phyloP scores from a whole-genome alignment of 2,329 filamentous ascomycete species.

The Aspergillus fructus region DNA sequence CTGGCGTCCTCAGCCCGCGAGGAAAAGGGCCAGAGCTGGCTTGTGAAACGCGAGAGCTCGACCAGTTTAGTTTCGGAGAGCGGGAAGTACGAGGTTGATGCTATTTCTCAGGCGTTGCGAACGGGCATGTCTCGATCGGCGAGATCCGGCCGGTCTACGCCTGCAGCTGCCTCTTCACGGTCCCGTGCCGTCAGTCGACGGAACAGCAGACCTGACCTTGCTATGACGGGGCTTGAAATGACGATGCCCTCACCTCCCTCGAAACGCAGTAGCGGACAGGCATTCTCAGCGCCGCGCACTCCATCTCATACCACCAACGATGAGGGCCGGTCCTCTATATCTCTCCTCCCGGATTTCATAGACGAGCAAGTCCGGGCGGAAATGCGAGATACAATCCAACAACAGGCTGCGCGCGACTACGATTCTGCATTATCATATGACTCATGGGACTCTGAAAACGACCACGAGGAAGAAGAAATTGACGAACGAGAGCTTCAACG shows the following conservation, averaged over 20 bases:
- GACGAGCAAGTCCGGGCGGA: conserved; percentile 44
- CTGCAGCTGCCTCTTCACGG: conserved; percentile 32
- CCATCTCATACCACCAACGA: neutral
- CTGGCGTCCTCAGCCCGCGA: conserved; percentile 59
- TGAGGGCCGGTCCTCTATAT: conserved; percentile 12
- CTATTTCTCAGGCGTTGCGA: conserved; percentile 18
- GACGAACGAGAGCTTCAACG: conserved; percentile 56
- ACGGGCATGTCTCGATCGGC: conserved; percentile 27
- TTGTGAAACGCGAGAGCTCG: conserved; percentile 55
- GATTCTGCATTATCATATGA: conserved; percentile 13
- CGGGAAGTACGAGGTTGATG: conserved; percentile 32
- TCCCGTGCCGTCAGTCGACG: conserved; percentile 34
- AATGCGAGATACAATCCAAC: conserved; percentile 32
- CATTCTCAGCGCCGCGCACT: neutral
- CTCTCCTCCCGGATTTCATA: conserved; percentile 51
- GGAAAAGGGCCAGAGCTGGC: conserved; percentile 63
- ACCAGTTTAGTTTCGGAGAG: conserved; percentile 51
- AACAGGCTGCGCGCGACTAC: conserved; percentile 20
- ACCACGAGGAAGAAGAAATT: conserved; percentile 26
- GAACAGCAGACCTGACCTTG: conserved; percentile 25
- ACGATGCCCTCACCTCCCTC: neutral
- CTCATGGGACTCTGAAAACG: conserved; percentile 20
- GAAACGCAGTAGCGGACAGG: neutral
- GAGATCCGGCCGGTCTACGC: conserved; percentile 39
- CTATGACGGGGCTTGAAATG: conserved; percentile 20